A percentile compares a stretch with the other conserved stretches of the same genome.
phyloP scores from a whole-genome alignment of 2,329 filamentous ascomycete genomes.

The Nakataea oryzae region DNA sequence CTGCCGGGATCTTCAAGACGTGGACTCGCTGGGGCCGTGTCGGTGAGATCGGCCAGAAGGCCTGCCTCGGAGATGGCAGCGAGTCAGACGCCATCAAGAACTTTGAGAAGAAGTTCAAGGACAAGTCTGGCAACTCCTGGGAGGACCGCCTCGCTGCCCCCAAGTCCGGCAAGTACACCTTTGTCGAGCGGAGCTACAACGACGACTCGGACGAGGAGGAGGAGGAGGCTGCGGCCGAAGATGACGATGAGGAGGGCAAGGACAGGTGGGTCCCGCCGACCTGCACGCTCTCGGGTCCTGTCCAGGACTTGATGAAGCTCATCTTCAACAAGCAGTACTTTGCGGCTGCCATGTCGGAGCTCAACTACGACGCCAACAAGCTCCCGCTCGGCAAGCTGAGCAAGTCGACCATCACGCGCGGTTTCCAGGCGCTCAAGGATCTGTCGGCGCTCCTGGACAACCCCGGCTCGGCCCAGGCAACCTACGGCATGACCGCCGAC shows the following conservation, averaged over 20 bases:
- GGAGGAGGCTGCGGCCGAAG: conserved; percentile 10
- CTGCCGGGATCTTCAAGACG: conserved; percentile 34
- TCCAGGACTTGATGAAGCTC: conserved; percentile 63
- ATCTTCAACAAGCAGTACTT: conserved; percentile 78
- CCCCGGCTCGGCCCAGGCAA: conserved; percentile 29
- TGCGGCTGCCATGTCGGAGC: conserved; percentile 49
- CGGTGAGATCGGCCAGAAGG: conserved; percentile 43
- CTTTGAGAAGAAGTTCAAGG: conserved; percentile 52
- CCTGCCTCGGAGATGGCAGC: conserved; percentile 27
- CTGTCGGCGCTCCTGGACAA: conserved; percentile 57
- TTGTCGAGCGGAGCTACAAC: conserved; percentile 69
- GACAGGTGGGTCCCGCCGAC: conserved; percentile 27
- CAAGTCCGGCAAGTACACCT: conserved; percentile 63
- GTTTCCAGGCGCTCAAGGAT: conserved; percentile 69
- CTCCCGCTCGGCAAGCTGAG: conserved; percentile 77
- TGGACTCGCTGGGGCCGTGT: conserved; percentile 82
- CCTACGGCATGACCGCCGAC: conserved; percentile 25
- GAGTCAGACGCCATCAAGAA: conserved; percentile 32
- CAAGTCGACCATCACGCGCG: conserved; percentile 63
- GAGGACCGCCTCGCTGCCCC: conserved; percentile 40
- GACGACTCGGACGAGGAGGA: conserved; percentile 53
- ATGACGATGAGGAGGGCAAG: conserved; percentile 17
- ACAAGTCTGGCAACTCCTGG: conserved; percentile 50
- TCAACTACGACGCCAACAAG: conserved; percentile 67
- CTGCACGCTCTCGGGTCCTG: conserved; percentile 46